Conservation (phyloP, 768 basidiomycete genomes). For the Tubosaeta brunneosetosa region DNA sequence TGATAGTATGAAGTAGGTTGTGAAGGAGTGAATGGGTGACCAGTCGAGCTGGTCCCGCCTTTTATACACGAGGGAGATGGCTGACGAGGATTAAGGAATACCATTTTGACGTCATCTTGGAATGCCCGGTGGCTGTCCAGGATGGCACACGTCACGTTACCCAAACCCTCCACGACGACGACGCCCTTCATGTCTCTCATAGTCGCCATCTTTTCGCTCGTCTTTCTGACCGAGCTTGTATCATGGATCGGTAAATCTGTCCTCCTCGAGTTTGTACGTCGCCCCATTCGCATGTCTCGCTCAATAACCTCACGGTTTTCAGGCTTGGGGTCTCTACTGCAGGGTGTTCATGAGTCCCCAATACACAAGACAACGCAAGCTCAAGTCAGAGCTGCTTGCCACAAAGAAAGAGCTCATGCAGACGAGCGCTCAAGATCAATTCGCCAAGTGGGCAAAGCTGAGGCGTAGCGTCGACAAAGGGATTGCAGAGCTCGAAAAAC, state of each 20-base stretch:
- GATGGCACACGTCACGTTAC: conserved; percentile 3
- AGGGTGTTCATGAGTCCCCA: conserved; percentile 56
- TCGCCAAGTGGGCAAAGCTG: conserved; percentile 97
- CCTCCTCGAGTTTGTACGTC: conserved; percentile 71
- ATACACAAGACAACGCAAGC: conserved; percentile 54
- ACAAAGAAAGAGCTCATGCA: conserved; percentile 82
- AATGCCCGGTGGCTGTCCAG: neutral
- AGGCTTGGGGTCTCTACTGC: conserved; percentile 75
- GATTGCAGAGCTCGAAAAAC: conserved; percentile 82
- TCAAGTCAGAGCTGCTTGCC: conserved; percentile 75
- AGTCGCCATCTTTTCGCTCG: conserved; percentile 74
- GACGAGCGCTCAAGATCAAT: conserved; percentile 95
- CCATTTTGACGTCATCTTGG: neutral
- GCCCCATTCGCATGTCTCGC: neutral
- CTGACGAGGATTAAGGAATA: neutral
- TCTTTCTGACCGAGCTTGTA: conserved; percentile 78
- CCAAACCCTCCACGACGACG: conserved; percentile 2
- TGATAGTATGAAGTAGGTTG: neutral
- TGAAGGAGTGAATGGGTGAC: neutral
- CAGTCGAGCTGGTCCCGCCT: neutral
- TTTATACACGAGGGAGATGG: neutral
- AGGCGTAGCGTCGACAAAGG: conserved; percentile 89
- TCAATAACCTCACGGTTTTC: conserved; percentile 5
- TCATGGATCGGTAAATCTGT: conserved; percentile 88
- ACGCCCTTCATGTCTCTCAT: conserved; percentile 63